These are phyloP conservation scores for Symbiodinium pilosum DNA, from an alignment of 73 alveolate genomes.

Conservation along the genomic window DNA sequence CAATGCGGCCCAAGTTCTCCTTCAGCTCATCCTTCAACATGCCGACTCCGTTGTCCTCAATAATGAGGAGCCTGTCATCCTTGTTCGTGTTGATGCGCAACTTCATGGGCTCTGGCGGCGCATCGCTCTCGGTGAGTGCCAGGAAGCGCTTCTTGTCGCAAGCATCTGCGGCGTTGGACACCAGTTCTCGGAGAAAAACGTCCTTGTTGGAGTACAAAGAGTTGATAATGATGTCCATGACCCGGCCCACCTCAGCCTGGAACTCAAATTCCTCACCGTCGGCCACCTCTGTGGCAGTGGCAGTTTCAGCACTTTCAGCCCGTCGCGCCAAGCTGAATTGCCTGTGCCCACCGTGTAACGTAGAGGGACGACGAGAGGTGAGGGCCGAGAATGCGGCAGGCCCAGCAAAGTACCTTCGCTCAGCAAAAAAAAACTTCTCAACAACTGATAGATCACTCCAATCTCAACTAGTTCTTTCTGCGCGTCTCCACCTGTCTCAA, in stretches of 20 bases:
- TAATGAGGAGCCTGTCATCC: conserved; percentile 96
- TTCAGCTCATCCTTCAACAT: conserved; percentile 99
- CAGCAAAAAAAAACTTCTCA: not conserved
- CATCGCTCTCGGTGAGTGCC: conserved; percentile 98
- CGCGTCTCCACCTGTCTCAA: no score
- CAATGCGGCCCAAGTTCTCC: conserved; percentile 99
- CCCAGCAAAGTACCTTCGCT: conserved; percentile 56
- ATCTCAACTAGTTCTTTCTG: no score
- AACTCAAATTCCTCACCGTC: conserved; percentile 92
- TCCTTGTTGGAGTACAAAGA: conserved; percentile 99
- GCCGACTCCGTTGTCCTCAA: conserved; percentile 99
- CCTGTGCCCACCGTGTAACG: conserved; percentile 39
- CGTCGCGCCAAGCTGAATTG: conserved; percentile 68
- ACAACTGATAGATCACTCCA: no score
- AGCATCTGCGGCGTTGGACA: conserved; percentile 99
- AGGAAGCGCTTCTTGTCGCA: conserved; percentile 99
- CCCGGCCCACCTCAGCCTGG: conserved; percentile 97
- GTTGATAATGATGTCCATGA: conserved; percentile 99
- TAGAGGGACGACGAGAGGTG: conserved; percentile 41
- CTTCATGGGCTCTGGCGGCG: conserved; percentile 92
- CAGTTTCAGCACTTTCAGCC: conserved; percentile 36
- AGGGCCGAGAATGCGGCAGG: conserved; percentile 75
- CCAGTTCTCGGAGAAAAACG: conserved; percentile 99
- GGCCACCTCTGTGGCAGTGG: conserved; percentile 35
- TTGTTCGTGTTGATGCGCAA: conserved; percentile 82